Conservation (phyloP, 176 grass and related monocot species). For the Avena atlantica region DNA sequence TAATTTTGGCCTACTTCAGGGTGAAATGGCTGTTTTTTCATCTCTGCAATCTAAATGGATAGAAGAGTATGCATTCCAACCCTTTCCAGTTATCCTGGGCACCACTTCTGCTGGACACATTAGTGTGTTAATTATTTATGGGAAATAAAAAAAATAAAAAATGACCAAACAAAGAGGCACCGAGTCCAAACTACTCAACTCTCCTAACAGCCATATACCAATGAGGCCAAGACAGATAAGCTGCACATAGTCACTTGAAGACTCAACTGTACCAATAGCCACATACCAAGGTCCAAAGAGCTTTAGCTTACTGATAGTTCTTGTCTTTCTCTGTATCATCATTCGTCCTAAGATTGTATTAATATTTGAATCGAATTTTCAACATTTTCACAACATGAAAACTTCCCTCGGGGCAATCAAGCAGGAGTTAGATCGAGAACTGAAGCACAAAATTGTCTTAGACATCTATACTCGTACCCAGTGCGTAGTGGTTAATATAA, state of each 20-base stretch:
- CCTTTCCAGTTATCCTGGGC: background rate
- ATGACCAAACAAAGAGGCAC: background rate
- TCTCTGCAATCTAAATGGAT: background rate
- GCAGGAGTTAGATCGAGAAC: background rate
- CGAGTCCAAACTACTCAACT: background rate
- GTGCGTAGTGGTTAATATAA: background rate
- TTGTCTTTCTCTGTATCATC: background rate
- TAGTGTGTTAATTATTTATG: constrained; percentile 4
- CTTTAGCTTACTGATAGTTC: background rate
- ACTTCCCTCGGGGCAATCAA: background rate
- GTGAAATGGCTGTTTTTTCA: background rate
- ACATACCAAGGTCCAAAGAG: background rate
- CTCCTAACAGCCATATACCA: background rate
- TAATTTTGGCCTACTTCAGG: background rate
- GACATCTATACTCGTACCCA: background rate
- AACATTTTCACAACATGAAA: background rate
- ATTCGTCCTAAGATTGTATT: background rate
- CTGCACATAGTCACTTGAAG: background rate
- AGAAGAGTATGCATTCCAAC: constrained; percentile 12
- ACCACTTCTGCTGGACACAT: background rate
- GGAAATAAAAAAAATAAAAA: background rate
- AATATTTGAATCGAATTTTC: background rate
- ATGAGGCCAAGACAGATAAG: background rate
- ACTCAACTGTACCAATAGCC: background rate
- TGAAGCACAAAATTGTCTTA: background rate